Evolutionary conservation across 78 protist species (phyloP).

Genomic region (Dictyostelium firmibasis): DNA sequence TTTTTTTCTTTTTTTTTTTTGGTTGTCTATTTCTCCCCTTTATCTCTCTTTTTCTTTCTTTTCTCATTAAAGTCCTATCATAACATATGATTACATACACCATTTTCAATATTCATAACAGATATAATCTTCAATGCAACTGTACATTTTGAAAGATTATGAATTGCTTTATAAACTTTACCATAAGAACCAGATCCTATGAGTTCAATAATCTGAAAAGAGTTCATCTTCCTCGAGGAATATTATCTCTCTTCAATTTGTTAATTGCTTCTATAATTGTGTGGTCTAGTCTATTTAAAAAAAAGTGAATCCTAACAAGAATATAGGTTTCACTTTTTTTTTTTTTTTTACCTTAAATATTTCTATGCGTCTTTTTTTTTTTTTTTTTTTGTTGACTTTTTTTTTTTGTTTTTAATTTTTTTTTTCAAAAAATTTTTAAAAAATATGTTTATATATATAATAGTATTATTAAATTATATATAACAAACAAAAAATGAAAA

Average conservation of each 20-base stretch:
- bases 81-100: conserved; percentile 9
- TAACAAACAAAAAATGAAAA: no score
- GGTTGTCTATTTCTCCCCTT: neutral
- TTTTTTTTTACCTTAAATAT: no score
- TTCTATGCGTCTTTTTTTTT: neutral
- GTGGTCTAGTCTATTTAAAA: neutral
- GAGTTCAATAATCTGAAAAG: conserved; percentile 53
- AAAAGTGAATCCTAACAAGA: neutral
- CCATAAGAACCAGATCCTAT: conserved; percentile 74
- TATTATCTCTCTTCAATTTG: neutral
- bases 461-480: no score
- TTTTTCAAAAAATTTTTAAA: no score
- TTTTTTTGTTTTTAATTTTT: neutral
- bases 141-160: conserved; percentile 3
- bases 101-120: conserved; percentile 51
- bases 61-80: neutral
- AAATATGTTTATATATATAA: no score
- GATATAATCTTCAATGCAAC: conserved; percentile 65
- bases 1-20: neutral
- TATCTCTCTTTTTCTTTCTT: neutral
- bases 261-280: neutral
- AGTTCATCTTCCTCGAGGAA: neutral
- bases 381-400: neutral
- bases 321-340: neutral
- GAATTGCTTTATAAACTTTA: conserved; percentile 56